Conservation (phyloP, 441 rosid species). For the Macaranga tanarius region DNA sequence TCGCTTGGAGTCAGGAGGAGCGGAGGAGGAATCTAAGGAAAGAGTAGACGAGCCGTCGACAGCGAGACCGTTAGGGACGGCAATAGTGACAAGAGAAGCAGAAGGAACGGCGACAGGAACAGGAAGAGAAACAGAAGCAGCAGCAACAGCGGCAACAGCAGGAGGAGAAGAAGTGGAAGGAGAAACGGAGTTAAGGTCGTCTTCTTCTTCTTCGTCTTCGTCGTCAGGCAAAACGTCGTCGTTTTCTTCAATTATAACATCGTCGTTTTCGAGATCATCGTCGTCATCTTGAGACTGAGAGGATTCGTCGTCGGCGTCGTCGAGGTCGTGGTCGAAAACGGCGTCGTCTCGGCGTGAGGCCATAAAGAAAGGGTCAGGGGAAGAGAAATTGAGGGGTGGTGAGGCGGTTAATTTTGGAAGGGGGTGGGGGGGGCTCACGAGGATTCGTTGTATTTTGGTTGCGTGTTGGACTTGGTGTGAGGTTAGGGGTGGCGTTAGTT, state of each 20-base stretch:
- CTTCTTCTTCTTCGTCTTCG: constrained; percentile 49
- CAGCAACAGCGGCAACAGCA: constrained; percentile 21
- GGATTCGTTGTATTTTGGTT: constrained; percentile 24
- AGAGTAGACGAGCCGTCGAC: constrained; percentile 23
- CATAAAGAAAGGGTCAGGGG: constrained; percentile 28
- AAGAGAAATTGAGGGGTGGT: constrained; percentile 11
- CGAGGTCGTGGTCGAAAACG: constrained; percentile 50
- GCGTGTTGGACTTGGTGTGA: constrained; percentile 32
- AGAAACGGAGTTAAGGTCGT: constrained; percentile 53
- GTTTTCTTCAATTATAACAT: constrained; percentile 35
- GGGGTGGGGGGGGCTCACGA: constrained; percentile 31
- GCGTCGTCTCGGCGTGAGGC: constrained; percentile 55
- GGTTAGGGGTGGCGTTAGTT: not conserved
- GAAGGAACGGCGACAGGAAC: constrained; percentile 47
- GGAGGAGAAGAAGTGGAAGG: constrained; percentile 32
- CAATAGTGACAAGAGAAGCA: constrained; percentile 48
- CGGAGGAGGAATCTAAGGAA: not conserved
- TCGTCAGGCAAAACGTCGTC: constrained; percentile 35
- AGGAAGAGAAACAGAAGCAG: no score
- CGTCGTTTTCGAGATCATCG: constrained; percentile 44
- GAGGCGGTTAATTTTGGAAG: constrained; percentile 11
- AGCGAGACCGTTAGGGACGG: constrained; percentile 40
- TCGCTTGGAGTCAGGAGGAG: constrained; percentile 48
- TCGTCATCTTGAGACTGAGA: constrained; percentile 37
- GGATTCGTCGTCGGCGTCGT: constrained; percentile 44